These are phyloP conservation scores for Xylariaceae sp. DNA, from an alignment of 2,329 filamentous ascomycete genomes.

Conservation along the genomic window DNA sequence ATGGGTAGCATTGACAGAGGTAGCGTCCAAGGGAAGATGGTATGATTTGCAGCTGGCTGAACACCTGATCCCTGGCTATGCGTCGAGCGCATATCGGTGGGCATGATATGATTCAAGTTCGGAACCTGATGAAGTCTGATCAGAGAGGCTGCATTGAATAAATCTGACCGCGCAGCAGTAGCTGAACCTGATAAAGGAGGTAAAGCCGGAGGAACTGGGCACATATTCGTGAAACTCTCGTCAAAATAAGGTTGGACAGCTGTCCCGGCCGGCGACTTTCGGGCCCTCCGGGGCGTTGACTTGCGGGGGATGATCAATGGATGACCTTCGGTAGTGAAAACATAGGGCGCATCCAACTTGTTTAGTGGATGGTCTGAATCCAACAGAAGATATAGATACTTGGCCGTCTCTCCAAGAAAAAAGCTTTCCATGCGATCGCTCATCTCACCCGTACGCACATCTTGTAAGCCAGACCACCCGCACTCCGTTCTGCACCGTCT, in stretches of 20 bases:
- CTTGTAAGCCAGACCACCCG: slow-evolving; percentile 87
- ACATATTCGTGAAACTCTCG: slow-evolving; percentile 54
- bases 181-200: slow-evolving; percentile 71
- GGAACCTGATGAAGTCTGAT: slow-evolving; percentile 77
- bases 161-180: slow-evolving; percentile 71
- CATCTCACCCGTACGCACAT: slow-evolving; percentile 77
- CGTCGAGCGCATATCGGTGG: slow-evolving; percentile 10
- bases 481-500: slow-evolving; percentile 85
- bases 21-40: slow-evolving; percentile 89
- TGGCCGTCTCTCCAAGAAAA: slow-evolving; percentile 92
- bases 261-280: slow-evolving; percentile 20
- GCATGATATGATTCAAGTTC: slow-evolving; percentile 48
- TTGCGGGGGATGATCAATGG: slow-evolving; percentile 75
- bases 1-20: slow-evolving; percentile 69
- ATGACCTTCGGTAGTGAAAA: slow-evolving; percentile 95
- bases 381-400: slow-evolving; percentile 92
- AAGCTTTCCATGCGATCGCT: slow-evolving; percentile 98
- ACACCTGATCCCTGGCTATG: too few species aligned
- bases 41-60: slow-evolving; percentile 63
- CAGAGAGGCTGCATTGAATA: slow-evolving; percentile 86
- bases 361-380: slow-evolving; percentile 84
- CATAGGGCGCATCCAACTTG: slow-evolving; percentile 77
- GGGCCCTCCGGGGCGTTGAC: slow-evolving; percentile 23
- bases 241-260: slow-evolving; percentile 37
- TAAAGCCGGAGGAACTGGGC: slow-evolving; percentile 57